Base-by-base conservation (phyloP, 2,329 filamentous ascomycete genomes). In the Apiospora kogelbergensis region DNA sequence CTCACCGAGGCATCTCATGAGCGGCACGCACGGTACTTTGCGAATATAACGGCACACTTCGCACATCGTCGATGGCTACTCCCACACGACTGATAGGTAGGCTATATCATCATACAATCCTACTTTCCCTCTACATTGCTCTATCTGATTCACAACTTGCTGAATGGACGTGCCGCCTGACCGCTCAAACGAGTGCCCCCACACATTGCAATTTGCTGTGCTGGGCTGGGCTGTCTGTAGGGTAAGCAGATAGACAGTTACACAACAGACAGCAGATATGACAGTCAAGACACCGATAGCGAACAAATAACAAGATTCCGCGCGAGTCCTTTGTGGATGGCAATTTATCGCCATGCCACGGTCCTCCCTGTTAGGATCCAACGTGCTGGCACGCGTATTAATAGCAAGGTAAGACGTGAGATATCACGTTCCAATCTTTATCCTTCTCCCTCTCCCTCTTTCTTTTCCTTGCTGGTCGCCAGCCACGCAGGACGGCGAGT, bases 331-430 rank as follows among this genome's bases (percentile, higher is more conserved):
- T 17, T 60, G 30, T 60, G 53, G 26, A 60, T 60, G 26, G 26
- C n/a, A 33, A 60, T 60, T 20, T 60, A 60, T 60, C 22, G 53
- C 30, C 30, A 60, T 60, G 53, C 53, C 30, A n/a, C 4, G 37
- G 9, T 60, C 13, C 53, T 60, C 53, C 37, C n/a, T 9, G 3
- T 60, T 26, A 6, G 30, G 30, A 60, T 37, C 53, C 53, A 60
- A 60, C 53, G 53, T 37, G 53, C 53, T 60, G 53, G 53, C 53
- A 37, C 53, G 53, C 53, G 30, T 60, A 60, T 60, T 60, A 60
- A 60, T 60, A 60, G 53, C 17, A n/a, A 37, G 53, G 53, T 60
- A 60, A 60, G 53, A 60, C 53, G 53, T 37, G 53, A 60, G 53
- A 37, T 60, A 37, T 37, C 53, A 37, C 30, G 15, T 37, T 60